These are phyloP conservation scores for Microstegium vimineum DNA, from an alignment of 176 grass and related monocot species.

Conservation along the genomic window DNA sequence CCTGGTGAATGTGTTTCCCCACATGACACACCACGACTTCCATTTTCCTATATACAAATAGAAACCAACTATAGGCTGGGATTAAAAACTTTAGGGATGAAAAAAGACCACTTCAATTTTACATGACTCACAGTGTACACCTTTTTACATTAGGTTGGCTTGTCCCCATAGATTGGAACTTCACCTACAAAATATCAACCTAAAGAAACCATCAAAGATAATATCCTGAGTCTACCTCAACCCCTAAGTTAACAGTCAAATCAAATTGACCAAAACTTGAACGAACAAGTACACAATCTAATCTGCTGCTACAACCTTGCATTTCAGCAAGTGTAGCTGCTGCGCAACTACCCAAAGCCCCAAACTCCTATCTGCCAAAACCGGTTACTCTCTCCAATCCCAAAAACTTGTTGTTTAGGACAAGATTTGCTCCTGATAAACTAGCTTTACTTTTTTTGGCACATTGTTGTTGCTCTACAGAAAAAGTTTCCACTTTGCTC, in stretches of 20 bases:
- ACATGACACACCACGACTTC: no score
- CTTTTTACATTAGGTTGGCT: background rate
- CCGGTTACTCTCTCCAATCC: background rate
- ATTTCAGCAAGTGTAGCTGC: background rate
- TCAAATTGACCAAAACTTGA: background rate
- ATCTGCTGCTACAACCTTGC: background rate
- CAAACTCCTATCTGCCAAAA: background rate
- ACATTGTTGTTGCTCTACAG: background rate
- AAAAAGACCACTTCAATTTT: background rate
- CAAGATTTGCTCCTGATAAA: background rate
- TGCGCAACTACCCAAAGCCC: background rate
- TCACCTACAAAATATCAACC: background rate
- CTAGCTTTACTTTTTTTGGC: background rate
- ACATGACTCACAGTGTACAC: background rate
- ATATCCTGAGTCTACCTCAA: background rate
- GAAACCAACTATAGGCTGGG: background rate
- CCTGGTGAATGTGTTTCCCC: no score
- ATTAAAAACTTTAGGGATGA: background rate
- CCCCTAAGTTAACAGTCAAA: background rate
- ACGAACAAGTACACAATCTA: background rate
- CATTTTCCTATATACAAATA: background rate
- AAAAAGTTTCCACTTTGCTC: constrained; percentile 15
- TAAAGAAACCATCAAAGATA: background rate
- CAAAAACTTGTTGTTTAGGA: background rate
- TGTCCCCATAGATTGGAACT: background rate